These are phyloP conservation scores for Sideroxylon spinosum DNA, from an alignment of 179 eudicot species.

Conservation along the genomic window DNA sequence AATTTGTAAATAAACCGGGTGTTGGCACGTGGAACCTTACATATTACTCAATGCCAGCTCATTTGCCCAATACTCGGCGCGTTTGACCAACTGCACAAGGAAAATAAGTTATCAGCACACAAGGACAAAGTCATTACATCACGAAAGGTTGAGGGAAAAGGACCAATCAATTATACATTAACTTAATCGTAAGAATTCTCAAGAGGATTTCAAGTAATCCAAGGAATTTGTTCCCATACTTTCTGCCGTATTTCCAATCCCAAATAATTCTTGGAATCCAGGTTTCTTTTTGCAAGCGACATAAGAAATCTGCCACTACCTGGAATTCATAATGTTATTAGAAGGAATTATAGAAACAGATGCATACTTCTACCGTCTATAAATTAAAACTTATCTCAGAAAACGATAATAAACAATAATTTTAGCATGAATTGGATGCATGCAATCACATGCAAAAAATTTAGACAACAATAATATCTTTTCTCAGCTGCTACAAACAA, in stretches of 20 bases:
- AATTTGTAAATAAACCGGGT: background rate
- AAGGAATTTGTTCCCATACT: constrained; percentile 40
- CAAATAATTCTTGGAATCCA: constrained; percentile 57
- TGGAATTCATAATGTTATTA: constrained; percentile 28
- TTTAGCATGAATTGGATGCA: constrained; percentile 7
- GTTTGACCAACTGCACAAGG: constrained; percentile 67
- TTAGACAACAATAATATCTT: background rate
- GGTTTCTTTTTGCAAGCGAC: constrained; percentile 86
- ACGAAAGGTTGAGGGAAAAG: background rate
- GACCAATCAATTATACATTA: constrained; percentile 4
- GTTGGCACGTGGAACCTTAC: constrained; percentile 40
- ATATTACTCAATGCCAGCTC: constrained; percentile 58
- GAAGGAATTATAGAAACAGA: constrained; percentile 11
- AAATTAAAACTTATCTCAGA: constrained; percentile 10
- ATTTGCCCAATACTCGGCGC: constrained; percentile 79
- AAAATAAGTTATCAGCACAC: constrained; percentile 14
- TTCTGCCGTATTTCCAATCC: constrained; percentile 91
- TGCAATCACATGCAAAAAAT: background rate
- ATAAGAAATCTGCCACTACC: constrained; percentile 97
- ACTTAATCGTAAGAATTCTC: constrained; percentile 17
- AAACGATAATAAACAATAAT: background rate
- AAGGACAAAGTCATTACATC: constrained; percentile 3
- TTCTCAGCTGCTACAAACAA: background rate
- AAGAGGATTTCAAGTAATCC: constrained; percentile 6
- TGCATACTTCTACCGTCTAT: background rate